Evolutionary conservation across 106 monocot genomes (phyloP), one percentile per base, ranked within the genome.

Genomic region (Allium cepa): DNA sequence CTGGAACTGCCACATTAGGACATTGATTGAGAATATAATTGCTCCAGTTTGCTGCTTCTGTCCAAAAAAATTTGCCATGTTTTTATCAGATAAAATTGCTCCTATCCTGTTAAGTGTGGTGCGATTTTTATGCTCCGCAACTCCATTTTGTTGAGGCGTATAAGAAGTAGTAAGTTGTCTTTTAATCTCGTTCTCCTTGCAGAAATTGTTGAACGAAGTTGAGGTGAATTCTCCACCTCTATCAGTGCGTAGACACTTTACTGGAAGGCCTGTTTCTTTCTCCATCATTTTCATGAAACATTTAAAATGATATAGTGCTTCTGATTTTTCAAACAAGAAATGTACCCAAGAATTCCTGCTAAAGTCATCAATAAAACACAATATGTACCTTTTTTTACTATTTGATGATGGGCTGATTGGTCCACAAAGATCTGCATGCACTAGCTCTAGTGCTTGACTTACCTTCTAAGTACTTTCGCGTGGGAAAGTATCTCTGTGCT

Each of bases 351-450:
- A n/a, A n/a, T n/a, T n/a, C n/a, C n/a, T n/a, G n/a, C n/a, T n/a
- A n/a, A n/a, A n/a, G n/a, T n/a, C n/a, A n/a, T n/a, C n/a, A n/a
- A n/a, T n/a, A n/a, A n/a, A n/a, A n/a, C n/a, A n/a, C n/a, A n/a
- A n/a, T n/a, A n/a, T n/a, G n/a, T n/a, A n/a, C n/a, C n/a, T n/a
- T n/a, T n/a, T n/a, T n/a, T n/a, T n/a, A n/a, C n/a, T n/a, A n/a
- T 9, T 4, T 12, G 53, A 74, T 1, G 3, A 3, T 18, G 58
- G 47, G 0, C 11, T 14, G 74, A 12, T 48, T n/a, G n/a, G n/a
- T n/a, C n/a, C 52, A 28, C 65, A 74, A 15, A 74, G 57, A 14
- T 74, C 57, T 2, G 47, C 53, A 16, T 74, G 56, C 11, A 74
- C 49, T 0, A 74, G 26, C 46, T 74, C 46, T 9, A 74, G 13